Evolutionary conservation across 2,329 filamentous ascomycete genomes (phyloP), one percentile per base, ranked within the genome.

Genomic region (Nigrospora sphaerica): DNA sequence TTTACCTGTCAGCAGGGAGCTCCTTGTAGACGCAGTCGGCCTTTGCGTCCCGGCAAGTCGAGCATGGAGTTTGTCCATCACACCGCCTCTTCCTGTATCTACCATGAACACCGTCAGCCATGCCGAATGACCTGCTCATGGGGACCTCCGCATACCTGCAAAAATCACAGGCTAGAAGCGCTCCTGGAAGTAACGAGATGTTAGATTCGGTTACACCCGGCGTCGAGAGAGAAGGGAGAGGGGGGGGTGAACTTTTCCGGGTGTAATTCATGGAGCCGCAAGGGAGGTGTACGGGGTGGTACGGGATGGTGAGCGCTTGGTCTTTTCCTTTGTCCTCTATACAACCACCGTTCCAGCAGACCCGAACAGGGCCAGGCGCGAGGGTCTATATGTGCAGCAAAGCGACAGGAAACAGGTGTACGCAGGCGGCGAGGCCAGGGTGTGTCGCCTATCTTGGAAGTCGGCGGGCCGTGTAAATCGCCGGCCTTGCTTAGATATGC

Each of bases 1-100:
- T 41, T 35, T 50, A 63, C 61, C 60, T 60, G n/a, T 64, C 61
- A 38, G 55, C 58, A 1, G 65, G 63, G 3, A 68, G 55, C 31
- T 69, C 65, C 45, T 68, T 66, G 57, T 68, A 69, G 9, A 62
- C 59, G 43, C 66, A 69, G 47, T 67, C 62, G 36, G 65, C 65
- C 28, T 62, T 63, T 19, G 64, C 65, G 37, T 67, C 65, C 36
- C 53, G 53, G 48, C 66, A 69, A 3, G 65, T 68, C 39, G 63
- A 64, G 47, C 66, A 69, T 9, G 66, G 65, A 35, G 54, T 59
- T 46, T 66, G 62, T 33, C 65, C 65, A 46, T 68, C 64, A 51
- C 65, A 69, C 46, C 63, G 56, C 45, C 64, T 58, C 50, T 69
- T 69, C 31, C 65, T 58, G 47, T 67, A 61, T 39, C 66, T 62